These are phyloP conservation scores for Phytopythium oedochilum DNA, from an alignment of 352 stramenopile species.

Conservation along the genomic window DNA sequence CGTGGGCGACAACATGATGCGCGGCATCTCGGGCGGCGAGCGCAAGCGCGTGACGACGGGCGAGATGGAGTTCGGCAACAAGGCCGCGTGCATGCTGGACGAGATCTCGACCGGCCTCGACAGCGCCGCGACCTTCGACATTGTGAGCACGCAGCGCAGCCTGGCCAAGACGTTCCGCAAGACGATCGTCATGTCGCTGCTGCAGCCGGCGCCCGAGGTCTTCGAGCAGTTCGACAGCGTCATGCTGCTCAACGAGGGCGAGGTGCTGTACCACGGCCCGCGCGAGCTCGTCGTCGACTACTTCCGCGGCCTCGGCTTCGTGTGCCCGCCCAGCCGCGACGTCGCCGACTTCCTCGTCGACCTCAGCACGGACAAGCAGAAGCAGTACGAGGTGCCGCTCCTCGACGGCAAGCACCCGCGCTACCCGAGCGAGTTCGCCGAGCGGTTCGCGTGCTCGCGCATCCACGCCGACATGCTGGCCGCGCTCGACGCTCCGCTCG, in stretches of 20 bases:
- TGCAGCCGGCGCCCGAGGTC: conserved; percentile 86
- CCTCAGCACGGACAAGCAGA: conserved; percentile 25
- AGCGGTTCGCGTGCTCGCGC: conserved; percentile 17
- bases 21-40: conserved; percentile 58
- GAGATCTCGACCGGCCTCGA: conserved; percentile 35
- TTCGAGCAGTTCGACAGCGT: conserved; percentile 90
- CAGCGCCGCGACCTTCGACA: conserved; percentile 28
- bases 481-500: conserved; percentile 11
- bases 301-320: conserved; percentile 29
- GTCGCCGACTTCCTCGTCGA: conserved; percentile 34
- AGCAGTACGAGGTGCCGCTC: conserved; percentile 19
- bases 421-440: conserved; percentile 14
- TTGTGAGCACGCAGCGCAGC: conserved; percentile 6
- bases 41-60: conserved; percentile 83
- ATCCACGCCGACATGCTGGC: conserved; percentile 18
- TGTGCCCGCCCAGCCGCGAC: conserved; percentile 21
- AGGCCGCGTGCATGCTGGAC: conserved; percentile 38
- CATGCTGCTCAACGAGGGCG: conserved; percentile 75
- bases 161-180: conserved; percentile 11
- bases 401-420: conserved; percentile 8
- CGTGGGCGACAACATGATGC: conserved; percentile 34
- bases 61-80: conserved; percentile 66
- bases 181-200: conserved; percentile 40
- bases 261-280: conserved; percentile 62
- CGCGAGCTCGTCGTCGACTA: conserved; percentile 15